Evolutionary conservation across 2,329 filamentous ascomycete species (phyloP), one percentile per base, ranked within the genome.

Genomic region (Cladophialophora exuberans): DNA sequence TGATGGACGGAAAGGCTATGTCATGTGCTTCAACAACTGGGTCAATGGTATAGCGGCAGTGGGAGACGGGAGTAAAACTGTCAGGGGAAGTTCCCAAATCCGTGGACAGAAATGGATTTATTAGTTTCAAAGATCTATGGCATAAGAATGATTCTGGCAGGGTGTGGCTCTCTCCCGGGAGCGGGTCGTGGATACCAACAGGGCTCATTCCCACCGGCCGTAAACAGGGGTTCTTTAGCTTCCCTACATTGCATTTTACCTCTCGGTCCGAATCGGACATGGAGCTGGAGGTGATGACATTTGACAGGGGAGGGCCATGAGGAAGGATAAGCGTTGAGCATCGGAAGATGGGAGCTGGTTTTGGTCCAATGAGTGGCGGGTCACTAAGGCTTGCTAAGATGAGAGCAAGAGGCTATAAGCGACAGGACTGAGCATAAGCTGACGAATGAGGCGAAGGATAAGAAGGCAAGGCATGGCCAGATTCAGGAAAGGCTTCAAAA

Each of bases 31-130:
- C 35, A 20, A 26, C 4, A 10, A 26, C 17, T 30, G n/a, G n/a
- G n/a, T n/a, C n/a, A n/a, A n/a, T n/a, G n/a, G 45, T 18, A 44
- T 41, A 22, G 47, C 54, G 57, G 54, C 54, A 51, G 41, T n/a
- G 50, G 35, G 52, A 45, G 43, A 50, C 18, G 44, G 45, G 26
- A 48, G 33, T 17, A 30, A 41, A 31, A 35, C 31, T 18, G 31
- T 31, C 42, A 47, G 11, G 43, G 33, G 33, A 26, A 41, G 51
- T 13, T 33, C 31, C 13, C 38, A 28, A 36, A 35, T 38, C 38
- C 36, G 38, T 39, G 57, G 54, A 49, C 57, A 45, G 57, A 54
- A 56, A 39, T 31, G 46, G 53, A 51, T 54, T 56, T 59, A 56
- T 52, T 23, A 28, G 15, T 20, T 26, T n/a, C n/a, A 1, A 20